Base-by-base conservation (phyloP, 441 rosid genomes). In the Flueggea neowawraea region DNA sequence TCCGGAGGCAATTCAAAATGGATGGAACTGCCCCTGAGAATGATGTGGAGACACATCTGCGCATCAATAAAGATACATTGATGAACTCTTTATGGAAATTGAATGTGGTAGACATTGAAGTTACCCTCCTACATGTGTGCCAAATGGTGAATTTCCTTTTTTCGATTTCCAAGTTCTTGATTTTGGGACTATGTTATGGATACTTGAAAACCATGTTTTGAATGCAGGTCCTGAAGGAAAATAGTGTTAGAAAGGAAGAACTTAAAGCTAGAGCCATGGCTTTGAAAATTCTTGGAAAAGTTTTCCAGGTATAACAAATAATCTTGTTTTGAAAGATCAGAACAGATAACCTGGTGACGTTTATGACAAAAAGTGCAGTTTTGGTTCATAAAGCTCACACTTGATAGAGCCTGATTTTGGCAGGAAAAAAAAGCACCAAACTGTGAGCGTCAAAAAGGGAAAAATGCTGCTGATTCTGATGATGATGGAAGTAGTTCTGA, bases 1-100 rank as follows among this genome's bases (percentile, higher is more conserved):
- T 83, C 44, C 80, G 76, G 57, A 61, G 72, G 60, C 87, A 83
- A 64, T 72, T 77, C 66, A 90, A 80, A 77, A 80, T 75, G 78
- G 89, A 81, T n/a, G 90, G 91, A 7, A 76, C 62, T 60, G 73
- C 72, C 56, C 74, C 82, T 5, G 85, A 69, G 48, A 86, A 87
- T 55, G 96, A 88, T n/a, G 65, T 85, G 4, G 97, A 88, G 72
- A 78, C 93, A 12, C 89, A 92, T 54, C 69, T 93, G 28, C 86
- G 77, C 41, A 66, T 76, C 10, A 83, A 93, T 47, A 93, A 83
- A 83, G 97, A 87, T 31, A 83, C 92, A 15, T 44, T 88, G 57
- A 80, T 82, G 89, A 90, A 75, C 75, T 90, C 97, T 17, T 58
- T 88, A 14, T 90, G 97, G 98, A 90, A 88, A 72, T 65, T 92